These are phyloP conservation scores for Microdochium paspali DNA, from an alignment of 2,329 filamentous ascomycete species.

Conservation along the genomic window DNA sequence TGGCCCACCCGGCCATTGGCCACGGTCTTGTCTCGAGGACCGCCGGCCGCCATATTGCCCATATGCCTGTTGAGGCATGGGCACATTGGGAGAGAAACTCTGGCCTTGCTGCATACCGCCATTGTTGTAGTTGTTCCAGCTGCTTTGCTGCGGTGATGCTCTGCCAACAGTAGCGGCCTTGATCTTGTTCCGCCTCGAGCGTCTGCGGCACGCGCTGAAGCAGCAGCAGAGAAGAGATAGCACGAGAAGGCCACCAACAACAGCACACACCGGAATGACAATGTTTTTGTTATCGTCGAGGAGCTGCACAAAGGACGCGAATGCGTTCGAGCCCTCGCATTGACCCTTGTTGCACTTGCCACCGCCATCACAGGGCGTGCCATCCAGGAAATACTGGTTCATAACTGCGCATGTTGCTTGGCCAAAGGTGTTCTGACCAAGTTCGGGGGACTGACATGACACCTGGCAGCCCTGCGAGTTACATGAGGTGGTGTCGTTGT, in stretches of 20 bases:
- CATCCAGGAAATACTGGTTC: conserved; percentile 89
- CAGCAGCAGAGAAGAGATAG: conserved; percentile 62
- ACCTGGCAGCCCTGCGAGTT: conserved; percentile 63
- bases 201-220: conserved; percentile 41
- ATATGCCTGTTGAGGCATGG: conserved; percentile 5
- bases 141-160: not conserved
- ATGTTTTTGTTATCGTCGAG: conserved; percentile 68
- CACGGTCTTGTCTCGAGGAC: conserved; percentile 3
- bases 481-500: conserved; percentile 76
- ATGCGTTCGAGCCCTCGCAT: conserved; percentile 62
- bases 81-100: conserved; percentile 6
- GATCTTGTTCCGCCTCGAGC: conserved; percentile 15
- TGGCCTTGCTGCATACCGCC: conserved; percentile 8
- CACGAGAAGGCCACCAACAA: conserved; percentile 64
- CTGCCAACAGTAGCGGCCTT: conserved; percentile 4
- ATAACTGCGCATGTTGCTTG: conserved; percentile 60
- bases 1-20: conserved; percentile 7
- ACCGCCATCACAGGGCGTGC: conserved; percentile 73
- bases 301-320: conserved; percentile 65
- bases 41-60: not conserved
- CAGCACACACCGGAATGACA: conserved; percentile 69
- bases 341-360: conserved; percentile 71
- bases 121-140: conserved; percentile 5
- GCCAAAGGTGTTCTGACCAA: conserved; percentile 51
- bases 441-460: conserved; percentile 63